phyloP scores from a whole-genome alignment of 345 rosid genomes.

The Eucalyptus brandiana region DNA sequence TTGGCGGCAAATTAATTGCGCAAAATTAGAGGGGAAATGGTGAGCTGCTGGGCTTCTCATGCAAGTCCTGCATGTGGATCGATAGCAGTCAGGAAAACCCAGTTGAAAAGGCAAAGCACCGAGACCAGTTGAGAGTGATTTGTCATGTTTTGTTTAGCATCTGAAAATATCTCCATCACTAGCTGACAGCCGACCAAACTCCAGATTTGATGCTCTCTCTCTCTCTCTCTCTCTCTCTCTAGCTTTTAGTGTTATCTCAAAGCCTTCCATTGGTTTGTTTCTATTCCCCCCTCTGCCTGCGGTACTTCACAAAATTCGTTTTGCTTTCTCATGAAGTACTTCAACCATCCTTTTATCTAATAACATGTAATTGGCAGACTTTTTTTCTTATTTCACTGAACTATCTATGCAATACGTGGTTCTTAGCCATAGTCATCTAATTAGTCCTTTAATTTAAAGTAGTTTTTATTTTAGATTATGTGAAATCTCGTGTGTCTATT shows the following conservation, averaged over 20 bases:
- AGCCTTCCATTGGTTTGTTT: not conserved
- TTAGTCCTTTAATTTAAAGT: not conserved
- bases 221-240: not conserved
- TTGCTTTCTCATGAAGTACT: not conserved
- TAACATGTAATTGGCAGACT: not conserved
- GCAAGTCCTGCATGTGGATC: not conserved
- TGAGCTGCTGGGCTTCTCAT: not conserved
- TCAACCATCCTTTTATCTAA: not conserved
- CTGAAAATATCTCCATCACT: not conserved
- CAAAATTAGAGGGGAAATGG: not conserved
- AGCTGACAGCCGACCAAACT: not conserved
- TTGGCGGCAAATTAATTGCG: not conserved
- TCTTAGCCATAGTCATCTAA: not conserved
- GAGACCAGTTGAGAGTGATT: not conserved
- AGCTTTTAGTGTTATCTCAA: not conserved
- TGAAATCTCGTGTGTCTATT: not conserved
- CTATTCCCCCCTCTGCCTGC: not conserved
- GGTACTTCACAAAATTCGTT: not conserved
- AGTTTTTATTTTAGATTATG: not conserved
- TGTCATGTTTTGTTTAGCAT: not conserved
- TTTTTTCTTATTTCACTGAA: not conserved
- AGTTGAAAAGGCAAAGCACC: not conserved
- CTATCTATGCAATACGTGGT: not conserved
- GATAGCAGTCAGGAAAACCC: not conserved
- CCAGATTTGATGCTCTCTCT: not conserved